Base-by-base conservation (phyloP, 345 rosid genomes). In the Ceriops decandra region DNA sequence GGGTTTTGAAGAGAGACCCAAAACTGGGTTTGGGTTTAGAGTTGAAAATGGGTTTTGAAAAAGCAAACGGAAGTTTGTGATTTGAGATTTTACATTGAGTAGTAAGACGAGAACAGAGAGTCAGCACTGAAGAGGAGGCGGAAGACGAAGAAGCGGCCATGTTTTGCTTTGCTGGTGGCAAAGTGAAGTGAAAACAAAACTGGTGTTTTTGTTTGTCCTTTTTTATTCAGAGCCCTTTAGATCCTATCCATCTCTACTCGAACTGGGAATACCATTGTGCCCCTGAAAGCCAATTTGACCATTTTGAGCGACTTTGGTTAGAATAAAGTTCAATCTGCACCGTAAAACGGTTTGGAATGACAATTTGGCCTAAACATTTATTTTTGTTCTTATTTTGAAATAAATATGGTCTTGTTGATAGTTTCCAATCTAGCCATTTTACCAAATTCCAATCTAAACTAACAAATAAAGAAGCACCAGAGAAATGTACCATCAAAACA, bases 31-130 rank as follows among this genome's bases (percentile, higher is more conserved):
- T 78, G 19, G 83, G 69, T 47, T 70, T 77, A 15, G 81, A 24
- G 59, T 81, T 26, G 62, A 61, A 79, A 53, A 70, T 77, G 26
- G 72, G 26, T 66, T 74, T 68, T 13, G 54, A 60, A 22, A 66
- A 57, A 47, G 62, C 51, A 21, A 9, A 15, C 32, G 51, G 64
- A 60, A 21, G 47, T 7, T 65, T 78, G 35, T 72, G 74, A 57
- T 57, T 79, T 0, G 88, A 81, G 79, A 89, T 27, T 71, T 75
- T 79, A 86, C 93, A 93, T 42, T 82, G 89, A 38, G 81, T 16
- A 1, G 83, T 53, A 72, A 93, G 74, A 9, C 88, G 80, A 60
- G 92, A 82, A 80, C 90, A 88, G 63, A 91, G 93, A 63, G 91
- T 69, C 42, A 83, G 74, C 0, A 85, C 56, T 20, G 91, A 26